These are phyloP conservation scores for Pelargonium citronellum DNA, from an alignment of 441 rosid genomes.

Conservation along the genomic window DNA sequence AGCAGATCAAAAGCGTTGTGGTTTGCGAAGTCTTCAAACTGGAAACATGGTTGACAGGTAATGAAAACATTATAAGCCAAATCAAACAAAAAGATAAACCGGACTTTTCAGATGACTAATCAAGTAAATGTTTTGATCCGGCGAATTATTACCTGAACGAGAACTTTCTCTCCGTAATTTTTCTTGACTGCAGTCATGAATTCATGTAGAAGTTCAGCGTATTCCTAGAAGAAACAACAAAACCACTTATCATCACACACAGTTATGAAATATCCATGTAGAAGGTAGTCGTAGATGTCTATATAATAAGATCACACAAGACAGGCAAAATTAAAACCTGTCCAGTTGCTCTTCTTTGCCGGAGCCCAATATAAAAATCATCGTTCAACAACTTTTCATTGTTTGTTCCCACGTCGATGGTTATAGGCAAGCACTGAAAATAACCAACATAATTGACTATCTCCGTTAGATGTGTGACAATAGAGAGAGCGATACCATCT, in stretches of 20 bases:
- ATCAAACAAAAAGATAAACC: neutral
- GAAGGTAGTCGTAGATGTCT: neutral
- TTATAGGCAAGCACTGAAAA: conserved; percentile 76
- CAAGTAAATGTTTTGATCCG: neutral
- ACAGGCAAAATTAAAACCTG: conserved; percentile 38
- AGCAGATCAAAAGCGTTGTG: conserved; percentile 36
- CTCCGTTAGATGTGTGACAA: neutral
- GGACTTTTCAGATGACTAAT: neutral
- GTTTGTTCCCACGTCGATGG: conserved; percentile 93
- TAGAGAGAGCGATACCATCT: neutral
- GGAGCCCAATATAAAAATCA: conserved; percentile 81
- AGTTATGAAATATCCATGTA: no score
- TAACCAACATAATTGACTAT: neutral
- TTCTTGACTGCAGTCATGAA: conserved; percentile 88
- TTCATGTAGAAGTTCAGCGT: conserved; percentile 63
- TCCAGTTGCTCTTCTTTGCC: conserved; percentile 70
- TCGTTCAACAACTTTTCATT: conserved; percentile 67
- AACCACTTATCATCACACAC: conserved; percentile 16
- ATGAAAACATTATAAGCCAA: neutral
- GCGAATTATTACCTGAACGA: conserved; percentile 45
- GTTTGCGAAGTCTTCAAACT: conserved; percentile 96
- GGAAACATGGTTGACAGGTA: conserved; percentile 17
- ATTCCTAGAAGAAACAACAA: conserved; percentile 44
- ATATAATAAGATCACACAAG: neutral
- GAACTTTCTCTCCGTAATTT: conserved; percentile 79